phyloP scores from a whole-genome alignment of 1,139 yeast species.

The Suzukiozyma palmioleophila region DNA sequence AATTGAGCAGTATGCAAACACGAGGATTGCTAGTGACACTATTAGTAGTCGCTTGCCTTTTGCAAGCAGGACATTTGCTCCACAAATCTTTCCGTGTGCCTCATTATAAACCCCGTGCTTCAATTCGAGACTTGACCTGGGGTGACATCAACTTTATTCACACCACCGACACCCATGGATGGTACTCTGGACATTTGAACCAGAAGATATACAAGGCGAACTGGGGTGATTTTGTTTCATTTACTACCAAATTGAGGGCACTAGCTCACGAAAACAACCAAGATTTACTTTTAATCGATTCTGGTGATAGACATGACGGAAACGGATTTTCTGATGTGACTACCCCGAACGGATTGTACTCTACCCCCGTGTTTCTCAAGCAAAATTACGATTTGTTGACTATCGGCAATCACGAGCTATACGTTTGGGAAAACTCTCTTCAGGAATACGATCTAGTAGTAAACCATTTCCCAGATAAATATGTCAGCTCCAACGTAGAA shows the following conservation, averaged over 20 bases:
- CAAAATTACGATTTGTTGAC: conserved; percentile 77
- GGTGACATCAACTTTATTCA: conserved; percentile 79
- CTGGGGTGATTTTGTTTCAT: conserved; percentile 91
- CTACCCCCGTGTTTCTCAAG: conserved; percentile 60
- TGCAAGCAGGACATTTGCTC: neutral
- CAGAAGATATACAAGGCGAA: conserved; percentile 76
- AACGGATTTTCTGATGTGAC: conserved; percentile 85
- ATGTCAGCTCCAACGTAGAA: conserved; percentile 82
- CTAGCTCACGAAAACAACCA: conserved; percentile 42
- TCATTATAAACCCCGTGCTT: neutral
- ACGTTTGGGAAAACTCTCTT: conserved; percentile 59
- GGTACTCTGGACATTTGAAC: conserved; percentile 84
- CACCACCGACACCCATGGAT: conserved; percentile 95
- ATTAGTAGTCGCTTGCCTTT: neutral
- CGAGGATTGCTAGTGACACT: neutral
- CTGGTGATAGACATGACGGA: conserved; percentile 95
- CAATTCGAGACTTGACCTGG: conserved; percentile 48
- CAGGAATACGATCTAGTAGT: conserved; percentile 64
- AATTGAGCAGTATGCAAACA: neutral
- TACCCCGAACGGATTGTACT: conserved; percentile 58
- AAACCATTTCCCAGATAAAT: conserved; percentile 56
- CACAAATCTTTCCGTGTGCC: neutral
- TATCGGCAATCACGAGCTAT: conserved; percentile 90
- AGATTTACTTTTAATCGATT: conserved; percentile 74
- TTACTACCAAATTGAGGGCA: conserved; percentile 46